Percentiles rank a stretch among this genome's conserved stretches.
phyloP scores from a whole-genome alignment of 1,139 yeast genomes.

The Ogataea hybrid region DNA sequence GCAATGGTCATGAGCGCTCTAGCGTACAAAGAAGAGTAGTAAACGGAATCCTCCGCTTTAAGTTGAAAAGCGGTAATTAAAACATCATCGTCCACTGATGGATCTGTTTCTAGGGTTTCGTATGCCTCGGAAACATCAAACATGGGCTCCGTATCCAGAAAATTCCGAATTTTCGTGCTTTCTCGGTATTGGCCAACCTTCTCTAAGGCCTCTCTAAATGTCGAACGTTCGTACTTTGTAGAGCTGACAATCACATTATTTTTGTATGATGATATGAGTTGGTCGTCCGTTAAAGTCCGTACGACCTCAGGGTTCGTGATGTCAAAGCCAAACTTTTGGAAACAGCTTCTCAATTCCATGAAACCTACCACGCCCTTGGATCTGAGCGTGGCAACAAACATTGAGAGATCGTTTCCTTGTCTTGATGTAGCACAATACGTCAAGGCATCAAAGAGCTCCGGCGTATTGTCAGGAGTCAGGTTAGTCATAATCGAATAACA shows the following conservation, averaged over 20 bases:
- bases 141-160: conserved; percentile 53
- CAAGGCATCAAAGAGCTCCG: conserved; percentile 70
- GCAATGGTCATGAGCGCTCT: conserved; percentile 63
- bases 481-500: conserved; percentile 56
- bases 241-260: conserved; percentile 23
- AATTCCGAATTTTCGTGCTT: conserved; percentile 43
- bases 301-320: conserved; percentile 23
- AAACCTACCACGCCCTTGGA: conserved; percentile 63
- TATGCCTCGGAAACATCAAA: conserved; percentile 56
- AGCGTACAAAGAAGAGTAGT: conserved; percentile 32
- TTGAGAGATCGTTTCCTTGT: conserved; percentile 44
- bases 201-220: conserved; percentile 38
- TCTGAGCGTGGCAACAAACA: conserved; percentile 50
- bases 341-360: conserved; percentile 56
- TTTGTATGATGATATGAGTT: conserved; percentile 25
- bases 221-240: conserved; percentile 24
- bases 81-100: conserved; percentile 72
- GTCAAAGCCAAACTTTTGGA: conserved; percentile 52
- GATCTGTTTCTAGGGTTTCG: conserved; percentile 58
- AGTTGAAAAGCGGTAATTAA: conserved; percentile 68
- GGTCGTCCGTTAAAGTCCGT: conserved; percentile 24
- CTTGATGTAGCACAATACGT: conserved; percentile 45
- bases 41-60: conserved; percentile 47
- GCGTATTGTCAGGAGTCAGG: conserved; percentile 52
- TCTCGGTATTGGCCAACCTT: conserved; percentile 45